These are phyloP conservation scores for Podaxis rugospora DNA, from an alignment of 768 basidiomycete genomes.

Conservation along the genomic window DNA sequence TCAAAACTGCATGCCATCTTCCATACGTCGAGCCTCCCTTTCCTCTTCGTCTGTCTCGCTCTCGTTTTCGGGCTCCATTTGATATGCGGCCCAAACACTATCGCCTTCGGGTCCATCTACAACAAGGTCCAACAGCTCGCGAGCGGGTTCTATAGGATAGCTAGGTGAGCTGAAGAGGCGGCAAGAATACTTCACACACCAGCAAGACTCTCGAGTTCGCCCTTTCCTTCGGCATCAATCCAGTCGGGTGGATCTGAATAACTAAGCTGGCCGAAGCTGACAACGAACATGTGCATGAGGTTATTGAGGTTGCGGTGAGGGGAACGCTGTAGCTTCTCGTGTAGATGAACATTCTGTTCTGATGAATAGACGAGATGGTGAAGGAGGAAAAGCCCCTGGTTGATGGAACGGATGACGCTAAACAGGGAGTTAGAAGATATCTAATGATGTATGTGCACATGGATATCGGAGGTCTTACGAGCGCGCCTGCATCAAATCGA, in stretches of 20 bases:
- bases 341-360: slow-evolving; percentile 46
- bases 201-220: slow-evolving; percentile 39
- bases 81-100: slow-evolving; percentile 57
- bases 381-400: slow-evolving; percentile 53
- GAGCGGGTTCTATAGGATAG: slow-evolving; percentile 45
- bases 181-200: slow-evolving; percentile 32
- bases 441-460: not conserved
- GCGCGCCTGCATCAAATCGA: not conserved
- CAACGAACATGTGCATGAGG: slow-evolving; percentile 64
- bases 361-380: slow-evolving; percentile 56
- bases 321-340: slow-evolving; percentile 53
- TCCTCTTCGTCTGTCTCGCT: slow-evolving; percentile 52
- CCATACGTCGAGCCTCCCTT: slow-evolving; percentile 47
- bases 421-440: slow-evolving; percentile 1
- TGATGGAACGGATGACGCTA: slow-evolving; percentile 49
- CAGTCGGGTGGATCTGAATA: slow-evolving; percentile 66
- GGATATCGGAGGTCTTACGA: slow-evolving; percentile 33
- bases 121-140: slow-evolving; percentile 60
- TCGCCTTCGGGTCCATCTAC: slow-evolving; percentile 72
- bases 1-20: slow-evolving; percentile 15
- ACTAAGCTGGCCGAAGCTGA: slow-evolving; percentile 72
- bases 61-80: slow-evolving; percentile 38
- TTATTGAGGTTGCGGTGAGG: slow-evolving; percentile 54
- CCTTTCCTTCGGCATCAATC: slow-evolving; percentile 36
- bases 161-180: slow-evolving; percentile 1